Evolutionary conservation across 768 basidiomycete species (phyloP).

Genomic region (Gymnopilus junonius): DNA sequence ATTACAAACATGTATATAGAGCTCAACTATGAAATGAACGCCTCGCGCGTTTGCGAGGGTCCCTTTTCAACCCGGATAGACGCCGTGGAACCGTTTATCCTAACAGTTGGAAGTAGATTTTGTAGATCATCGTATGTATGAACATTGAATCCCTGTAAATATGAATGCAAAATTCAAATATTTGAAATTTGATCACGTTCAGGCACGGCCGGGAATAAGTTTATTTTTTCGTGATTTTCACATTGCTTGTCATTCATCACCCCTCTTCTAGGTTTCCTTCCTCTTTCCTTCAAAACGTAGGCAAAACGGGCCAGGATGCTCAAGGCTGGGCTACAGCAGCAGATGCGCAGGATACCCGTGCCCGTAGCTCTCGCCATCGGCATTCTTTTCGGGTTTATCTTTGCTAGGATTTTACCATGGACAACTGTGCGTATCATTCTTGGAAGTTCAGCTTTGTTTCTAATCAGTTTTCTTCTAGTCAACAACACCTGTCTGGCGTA

Average conservation of each 20-base stretch:
- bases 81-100: too few relatives aligned
- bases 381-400: slow-evolving; percentile 60
- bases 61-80: too few relatives aligned
- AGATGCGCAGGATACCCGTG: slow-evolving; percentile 54
- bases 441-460: slow-evolving; percentile 10
- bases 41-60: too few relatives aligned
- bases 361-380: slow-evolving; percentile 64
- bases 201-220: too few relatives aligned
- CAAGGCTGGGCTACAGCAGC: slow-evolving; percentile 20
- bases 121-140: too few relatives aligned
- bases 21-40: too few relatives aligned
- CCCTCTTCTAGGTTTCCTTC: neutral
- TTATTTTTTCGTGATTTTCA: neutral
- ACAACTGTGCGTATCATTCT: slow-evolving; percentile 34
- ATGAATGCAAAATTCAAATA: too few relatives aligned
- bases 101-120: too few relatives aligned
- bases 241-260: neutral
- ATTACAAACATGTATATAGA: too few relatives aligned
- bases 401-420: slow-evolving; percentile 57
- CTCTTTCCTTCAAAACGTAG: slow-evolving; percentile 5
- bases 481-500: slow-evolving; percentile 55
- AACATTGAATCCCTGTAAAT: too few relatives aligned
- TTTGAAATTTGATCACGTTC: too few relatives aligned
- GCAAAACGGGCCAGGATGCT: slow-evolving; percentile 1
- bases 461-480: slow-evolving; percentile 23